Evolutionary conservation across 768 basidiomycete genomes (phyloP).

Genomic region (Collybia sp.): DNA sequence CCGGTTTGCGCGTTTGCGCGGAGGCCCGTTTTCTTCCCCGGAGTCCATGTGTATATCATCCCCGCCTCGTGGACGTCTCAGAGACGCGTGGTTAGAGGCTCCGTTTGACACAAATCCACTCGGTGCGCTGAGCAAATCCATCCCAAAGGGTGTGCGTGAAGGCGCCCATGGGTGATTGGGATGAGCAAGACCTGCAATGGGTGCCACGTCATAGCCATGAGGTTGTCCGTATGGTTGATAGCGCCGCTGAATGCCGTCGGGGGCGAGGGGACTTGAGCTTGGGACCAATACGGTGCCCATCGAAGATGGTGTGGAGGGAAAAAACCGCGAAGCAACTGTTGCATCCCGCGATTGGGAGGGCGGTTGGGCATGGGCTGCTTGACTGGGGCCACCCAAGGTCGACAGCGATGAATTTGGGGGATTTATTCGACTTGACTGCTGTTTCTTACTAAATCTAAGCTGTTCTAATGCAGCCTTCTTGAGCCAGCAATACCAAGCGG

Average conservation of each 20-base stretch:
- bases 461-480: constrained; percentile 43
- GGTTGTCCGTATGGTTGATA: constrained; percentile 35
- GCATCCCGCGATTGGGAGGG: constrained; percentile 77
- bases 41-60: constrained; percentile 31
- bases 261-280: constrained; percentile 60
- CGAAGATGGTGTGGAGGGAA: constrained; percentile 38
- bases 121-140: constrained; percentile 55
- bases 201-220: constrained; percentile 36
- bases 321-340: constrained; percentile 62
- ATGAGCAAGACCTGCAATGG: constrained; percentile 32
- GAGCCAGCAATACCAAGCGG: constrained; percentile 10
- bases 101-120: constrained; percentile 50
- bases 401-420: constrained; percentile 21
- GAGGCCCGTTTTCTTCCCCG: constrained; percentile 56
- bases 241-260: constrained; percentile 32
- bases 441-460: constrained; percentile 38
- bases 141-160: constrained; percentile 21
- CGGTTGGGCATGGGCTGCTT: constrained; percentile 19
- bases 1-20: constrained; percentile 65
- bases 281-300: constrained; percentile 67
- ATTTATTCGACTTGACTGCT: constrained; percentile 22
- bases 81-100: constrained; percentile 44
- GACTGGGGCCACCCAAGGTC: constrained; percentile 18
- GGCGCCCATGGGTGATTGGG: constrained; percentile 29
- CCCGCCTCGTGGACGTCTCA: constrained; percentile 39